These are phyloP conservation scores for Wickerhamiella siamensis DNA, from an alignment of 805 yeast genomes.

Conservation along the genomic window DNA sequence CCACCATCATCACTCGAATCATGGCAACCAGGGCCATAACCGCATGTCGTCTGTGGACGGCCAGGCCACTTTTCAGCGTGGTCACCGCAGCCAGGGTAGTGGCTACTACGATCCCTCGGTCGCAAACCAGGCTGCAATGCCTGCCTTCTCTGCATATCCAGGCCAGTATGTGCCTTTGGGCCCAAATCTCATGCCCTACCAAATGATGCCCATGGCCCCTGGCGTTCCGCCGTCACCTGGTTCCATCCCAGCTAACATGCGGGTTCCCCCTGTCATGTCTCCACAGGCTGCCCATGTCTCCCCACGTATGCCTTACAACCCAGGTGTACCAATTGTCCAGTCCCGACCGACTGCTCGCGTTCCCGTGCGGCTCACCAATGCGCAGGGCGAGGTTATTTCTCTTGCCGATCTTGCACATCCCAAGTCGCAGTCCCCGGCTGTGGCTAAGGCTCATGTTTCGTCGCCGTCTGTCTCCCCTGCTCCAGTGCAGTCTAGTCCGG, in stretches of 20 bases:
- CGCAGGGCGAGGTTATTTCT: constrained; percentile 6
- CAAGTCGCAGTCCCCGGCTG: background rate
- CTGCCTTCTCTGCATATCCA: constrained; percentile 2
- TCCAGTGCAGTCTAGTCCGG: background rate
- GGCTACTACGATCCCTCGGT: constrained; percentile 1
- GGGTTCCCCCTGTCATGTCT: background rate
- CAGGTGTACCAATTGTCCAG: background rate
- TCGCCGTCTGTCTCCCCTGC: background rate
- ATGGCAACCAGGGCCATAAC: background rate
- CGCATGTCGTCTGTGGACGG: background rate
- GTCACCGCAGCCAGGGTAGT: background rate
- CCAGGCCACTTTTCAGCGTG: background rate
- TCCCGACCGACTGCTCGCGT: constrained; percentile 1
- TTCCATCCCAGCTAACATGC: background rate
- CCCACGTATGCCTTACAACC: background rate
- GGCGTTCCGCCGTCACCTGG: background rate
- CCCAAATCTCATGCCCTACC: constrained; percentile 1
- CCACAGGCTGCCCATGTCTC: background rate
- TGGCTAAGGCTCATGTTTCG: background rate
- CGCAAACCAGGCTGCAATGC: background rate
- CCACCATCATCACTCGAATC: background rate
- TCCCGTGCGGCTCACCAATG: constrained; percentile 9
- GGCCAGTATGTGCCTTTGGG: constrained; percentile 1
- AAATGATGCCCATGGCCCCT: constrained; percentile 1
- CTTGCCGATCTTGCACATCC: background rate